Evolutionary conservation across 768 basidiomycete genomes (phyloP).

Genomic region (Termitomyces sp.): DNA sequence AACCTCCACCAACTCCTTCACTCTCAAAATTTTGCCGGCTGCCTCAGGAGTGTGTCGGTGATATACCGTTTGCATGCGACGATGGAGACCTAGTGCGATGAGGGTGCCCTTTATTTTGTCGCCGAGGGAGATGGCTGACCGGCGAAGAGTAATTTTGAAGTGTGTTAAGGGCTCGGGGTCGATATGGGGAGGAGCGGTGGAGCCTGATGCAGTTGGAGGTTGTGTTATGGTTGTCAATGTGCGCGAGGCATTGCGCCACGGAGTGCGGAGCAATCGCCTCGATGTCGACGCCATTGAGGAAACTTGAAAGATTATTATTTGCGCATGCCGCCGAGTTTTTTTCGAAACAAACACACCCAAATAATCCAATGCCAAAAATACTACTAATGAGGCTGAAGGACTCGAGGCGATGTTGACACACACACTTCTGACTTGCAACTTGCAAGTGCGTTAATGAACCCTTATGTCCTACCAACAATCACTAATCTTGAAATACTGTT

Average conservation of each 20-base stretch:
- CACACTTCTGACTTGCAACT: no score
- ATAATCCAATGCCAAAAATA: neutral
- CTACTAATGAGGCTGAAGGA: no score
- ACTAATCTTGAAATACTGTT: no score
- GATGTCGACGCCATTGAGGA: conserved; percentile 17
- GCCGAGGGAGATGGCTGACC: conserved; percentile 84
- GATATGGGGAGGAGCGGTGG: neutral
- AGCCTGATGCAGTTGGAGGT: neutral
- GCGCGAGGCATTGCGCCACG: conserved; percentile 14
- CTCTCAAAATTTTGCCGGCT: conserved; percentile 81
- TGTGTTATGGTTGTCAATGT: conserved; percentile 6
- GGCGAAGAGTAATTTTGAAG: conserved; percentile 85
- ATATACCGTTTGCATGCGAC: conserved; percentile 83
- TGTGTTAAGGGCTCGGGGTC: conserved; percentile 51
- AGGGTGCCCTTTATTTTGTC: conserved; percentile 70
- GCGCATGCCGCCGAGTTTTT: neutral
- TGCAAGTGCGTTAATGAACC: no score
- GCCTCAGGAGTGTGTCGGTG: conserved; percentile 68
- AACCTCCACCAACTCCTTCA: conserved; percentile 91
- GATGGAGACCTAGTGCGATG: conserved; percentile 77
- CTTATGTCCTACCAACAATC: no score
- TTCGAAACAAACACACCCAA: neutral
- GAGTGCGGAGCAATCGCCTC: conserved; percentile 10
- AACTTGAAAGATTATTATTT: neutral
- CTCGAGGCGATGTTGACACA: no score